Evolutionary conservation across 1,139 yeast genomes (phyloP), one percentile per base, ranked within the genome.

Genomic region (Suhomyces ambrosiae): DNA sequence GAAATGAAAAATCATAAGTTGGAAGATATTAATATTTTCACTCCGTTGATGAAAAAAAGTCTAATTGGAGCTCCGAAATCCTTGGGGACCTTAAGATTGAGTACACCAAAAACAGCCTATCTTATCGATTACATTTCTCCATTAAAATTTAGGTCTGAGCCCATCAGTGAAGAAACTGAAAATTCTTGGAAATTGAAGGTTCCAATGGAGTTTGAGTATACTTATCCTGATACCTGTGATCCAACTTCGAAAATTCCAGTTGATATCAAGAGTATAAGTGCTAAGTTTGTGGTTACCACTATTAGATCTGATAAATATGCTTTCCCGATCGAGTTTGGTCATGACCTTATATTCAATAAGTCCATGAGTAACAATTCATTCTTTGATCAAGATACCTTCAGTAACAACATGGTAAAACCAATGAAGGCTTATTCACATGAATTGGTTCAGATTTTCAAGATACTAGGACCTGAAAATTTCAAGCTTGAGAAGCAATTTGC

Each of bases 111-210:
- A 33, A 45, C 38, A 1, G 55, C 53, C 21, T 60, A 63, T 36
- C 24, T 41, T 7, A 41, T 71, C 7, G 54, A 52, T 15, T 70
- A 69, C 42, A 58, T 69, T 16, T 60, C 68, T 3, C 73, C 74
- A 3, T 36, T 44, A 11, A 45, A 48, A 15, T 59, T 53, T 36
- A 48, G 70, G 37, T 32, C 31, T 13, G 31, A 28, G 2, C 39
- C 41, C 4, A 28, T 36, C 2, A 30, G 30, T 7, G 33, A 33
- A 2, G 40, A 40, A 3, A 48, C 46, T 21, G 41, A 47, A n/a
- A 36, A 51, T 1, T 43, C 58, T 17, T 62, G 72, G 65, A 56
- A 55, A 14, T 16, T 67, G 2, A 45, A 52, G 4, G 48, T 71
- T 12, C 74, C 74, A 1, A 24, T 69, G 17, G 56, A 56, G 5